Conservation (phyloP, 2,329 filamentous ascomycete genomes). For the Pyrenophora teres region DNA sequence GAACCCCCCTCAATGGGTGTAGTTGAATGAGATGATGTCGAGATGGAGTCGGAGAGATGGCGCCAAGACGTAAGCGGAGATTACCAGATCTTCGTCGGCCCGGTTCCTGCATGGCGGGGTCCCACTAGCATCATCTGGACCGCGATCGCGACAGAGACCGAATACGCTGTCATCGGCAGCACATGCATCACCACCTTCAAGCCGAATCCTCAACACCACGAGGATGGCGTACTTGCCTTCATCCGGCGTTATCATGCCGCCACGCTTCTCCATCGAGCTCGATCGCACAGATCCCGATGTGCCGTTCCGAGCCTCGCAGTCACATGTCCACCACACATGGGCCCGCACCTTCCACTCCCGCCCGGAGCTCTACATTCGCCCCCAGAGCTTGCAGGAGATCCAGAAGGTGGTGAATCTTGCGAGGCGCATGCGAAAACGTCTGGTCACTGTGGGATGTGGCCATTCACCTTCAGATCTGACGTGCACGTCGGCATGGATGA, state of each 20-base stretch:
- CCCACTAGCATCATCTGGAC: conserved; percentile 11
- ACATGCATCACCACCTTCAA: background rate
- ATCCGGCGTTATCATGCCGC: conserved; percentile 39
- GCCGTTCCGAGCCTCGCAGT: conserved; percentile 74
- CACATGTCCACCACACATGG: conserved; percentile 89
- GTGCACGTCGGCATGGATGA: conserved; percentile 90
- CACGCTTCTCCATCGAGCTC: conserved; percentile 59
- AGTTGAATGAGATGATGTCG: too few relatives aligned
- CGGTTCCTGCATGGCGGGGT: conserved; percentile 9
- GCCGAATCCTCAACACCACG: conserved; percentile 5
- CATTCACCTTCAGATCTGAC: conserved; percentile 93
- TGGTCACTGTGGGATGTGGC: conserved; percentile 86
- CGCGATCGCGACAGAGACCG: conserved; percentile 5
- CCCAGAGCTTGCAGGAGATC: conserved; percentile 77
- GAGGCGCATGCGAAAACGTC: conserved; percentile 75
- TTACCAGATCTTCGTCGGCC: too few relatives aligned
- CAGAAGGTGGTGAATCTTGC: conserved; percentile 83
- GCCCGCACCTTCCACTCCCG: conserved; percentile 87
- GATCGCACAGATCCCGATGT: conserved; percentile 64
- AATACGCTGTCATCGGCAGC: conserved; percentile 2
- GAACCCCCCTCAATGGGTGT: too few relatives aligned
- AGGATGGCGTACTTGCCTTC: conserved; percentile 32
- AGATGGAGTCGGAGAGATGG: too few relatives aligned
- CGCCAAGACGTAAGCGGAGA: background rate
- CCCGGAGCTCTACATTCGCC: conserved; percentile 90